Percentiles rank a stretch among this genome's conserved stretches.
phyloP scores from a whole-genome alignment of 257 asterid species.

The Paulownia fortunei region DNA sequence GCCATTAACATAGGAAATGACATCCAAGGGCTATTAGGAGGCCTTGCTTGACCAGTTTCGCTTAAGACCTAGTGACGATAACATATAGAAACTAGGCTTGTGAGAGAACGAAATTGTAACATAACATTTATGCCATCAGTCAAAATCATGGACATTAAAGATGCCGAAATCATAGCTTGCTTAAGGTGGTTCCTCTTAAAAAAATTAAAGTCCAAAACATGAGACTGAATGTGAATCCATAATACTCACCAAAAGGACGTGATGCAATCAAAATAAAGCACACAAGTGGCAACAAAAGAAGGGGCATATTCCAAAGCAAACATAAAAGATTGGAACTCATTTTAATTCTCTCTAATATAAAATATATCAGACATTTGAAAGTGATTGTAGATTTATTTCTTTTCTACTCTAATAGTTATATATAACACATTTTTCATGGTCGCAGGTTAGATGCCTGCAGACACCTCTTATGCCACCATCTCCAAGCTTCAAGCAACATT shows the following conservation, averaged over 20 bases:
- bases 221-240: background rate
- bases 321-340: background rate
- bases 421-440: too few relatives aligned
- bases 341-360: background rate
- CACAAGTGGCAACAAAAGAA: slow-evolving; percentile 6
- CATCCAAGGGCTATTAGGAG: slow-evolving; percentile 89
- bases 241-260: background rate
- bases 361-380: background rate
- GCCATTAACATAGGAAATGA: slow-evolving; percentile 76
- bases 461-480: too few relatives aligned
- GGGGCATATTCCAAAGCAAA: background rate
- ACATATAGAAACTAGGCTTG: background rate
- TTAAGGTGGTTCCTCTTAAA: background rate
- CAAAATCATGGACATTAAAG: background rate
- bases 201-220: background rate
- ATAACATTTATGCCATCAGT: background rate
- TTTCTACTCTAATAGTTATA: too few relatives aligned
- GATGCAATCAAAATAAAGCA: background rate
- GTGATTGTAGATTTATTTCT: too few relatives aligned
- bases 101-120: background rate
- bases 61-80: slow-evolving; percentile 40
- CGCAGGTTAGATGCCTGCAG: too few relatives aligned
- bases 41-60: slow-evolving; percentile 37
- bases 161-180: background rate
- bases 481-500: too few relatives aligned